These are phyloP conservation scores for Uronychia setigera DNA, from an alignment of 73 alveolate genomes.

Conservation along the genomic window DNA sequence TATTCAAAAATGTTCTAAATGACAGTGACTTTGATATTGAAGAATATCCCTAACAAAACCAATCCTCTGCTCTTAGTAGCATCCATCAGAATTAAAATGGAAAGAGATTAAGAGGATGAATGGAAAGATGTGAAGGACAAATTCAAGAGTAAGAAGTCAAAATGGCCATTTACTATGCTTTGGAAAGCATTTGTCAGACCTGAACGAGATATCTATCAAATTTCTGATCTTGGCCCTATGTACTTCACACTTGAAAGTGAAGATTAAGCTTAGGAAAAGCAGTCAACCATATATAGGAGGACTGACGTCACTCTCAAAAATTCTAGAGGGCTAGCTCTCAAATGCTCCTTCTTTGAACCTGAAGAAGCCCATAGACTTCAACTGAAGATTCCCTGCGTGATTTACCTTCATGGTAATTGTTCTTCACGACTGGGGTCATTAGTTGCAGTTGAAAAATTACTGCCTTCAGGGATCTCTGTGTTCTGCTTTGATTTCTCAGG, in stretches of 20 bases:
- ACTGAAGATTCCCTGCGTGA: constrained; percentile 83
- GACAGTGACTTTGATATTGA: too few relatives aligned
- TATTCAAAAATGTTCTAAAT: too few relatives aligned
- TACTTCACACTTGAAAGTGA: not conserved
- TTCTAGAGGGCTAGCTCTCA: constrained; percentile 53
- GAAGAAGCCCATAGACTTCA: constrained; percentile 74
- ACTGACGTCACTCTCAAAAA: constrained; percentile 64
- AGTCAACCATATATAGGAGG: not conserved
- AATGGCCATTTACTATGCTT: too few relatives aligned
- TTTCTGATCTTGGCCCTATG: constrained; percentile 62
- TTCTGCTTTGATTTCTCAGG: constrained; percentile 88
- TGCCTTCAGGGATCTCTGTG: constrained; percentile 75
- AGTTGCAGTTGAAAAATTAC: constrained; percentile 15
- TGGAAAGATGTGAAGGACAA: too few relatives aligned
- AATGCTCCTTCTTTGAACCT: constrained; percentile 87
- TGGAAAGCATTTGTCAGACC: too few relatives aligned
- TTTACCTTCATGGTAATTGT: constrained; percentile 94
- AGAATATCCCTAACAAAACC: too few relatives aligned
- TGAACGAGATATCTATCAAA: too few relatives aligned
- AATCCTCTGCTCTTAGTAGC: too few relatives aligned
- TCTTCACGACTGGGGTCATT: constrained; percentile 75
- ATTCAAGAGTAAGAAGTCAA: too few relatives aligned
- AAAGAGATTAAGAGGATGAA: too few relatives aligned
- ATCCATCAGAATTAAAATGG: too few relatives aligned
- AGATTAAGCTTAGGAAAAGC: constrained; percentile 12